A percentile compares a stretch with the other conserved stretches of the same genome.
These are phyloP conservation scores for Microstegium vimineum DNA, from an alignment of 176 grass and related monocot species.

Conservation along the genomic window DNA sequence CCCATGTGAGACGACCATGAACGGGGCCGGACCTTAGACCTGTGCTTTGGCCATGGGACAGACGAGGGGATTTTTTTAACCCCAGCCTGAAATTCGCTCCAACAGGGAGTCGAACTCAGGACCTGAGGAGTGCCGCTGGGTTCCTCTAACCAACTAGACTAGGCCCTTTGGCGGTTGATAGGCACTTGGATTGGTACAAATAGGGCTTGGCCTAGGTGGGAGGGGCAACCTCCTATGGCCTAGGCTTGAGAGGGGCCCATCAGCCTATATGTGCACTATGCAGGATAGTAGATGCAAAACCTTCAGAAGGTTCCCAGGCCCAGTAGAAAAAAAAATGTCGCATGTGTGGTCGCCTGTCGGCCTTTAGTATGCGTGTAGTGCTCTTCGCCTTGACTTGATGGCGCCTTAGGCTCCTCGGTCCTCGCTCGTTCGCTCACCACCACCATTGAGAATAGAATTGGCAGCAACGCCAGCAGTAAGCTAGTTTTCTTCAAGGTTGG, in stretches of 20 bases:
- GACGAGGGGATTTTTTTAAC: too few relatives aligned
- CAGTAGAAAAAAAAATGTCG: background rate
- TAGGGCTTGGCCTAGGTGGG: background rate
- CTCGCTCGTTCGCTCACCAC: background rate
- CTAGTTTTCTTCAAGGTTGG: background rate
- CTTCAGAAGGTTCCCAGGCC: background rate
- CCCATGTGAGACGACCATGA: too few relatives aligned
- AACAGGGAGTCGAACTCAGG: too few relatives aligned
- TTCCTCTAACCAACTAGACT: too few relatives aligned
- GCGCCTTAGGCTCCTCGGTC: background rate
- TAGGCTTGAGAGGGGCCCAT: background rate
- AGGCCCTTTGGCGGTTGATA: too few relatives aligned
- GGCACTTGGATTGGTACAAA: background rate
- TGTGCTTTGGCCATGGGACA: too few relatives aligned
- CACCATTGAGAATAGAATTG: background rate
- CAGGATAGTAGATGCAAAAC: background rate
- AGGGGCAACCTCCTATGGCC: background rate
- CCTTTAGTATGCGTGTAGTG: background rate
- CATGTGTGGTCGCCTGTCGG: background rate
- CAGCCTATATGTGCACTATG: background rate
- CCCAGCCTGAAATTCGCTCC: too few relatives aligned
- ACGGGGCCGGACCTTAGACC: too few relatives aligned
- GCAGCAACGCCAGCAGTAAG: background rate
- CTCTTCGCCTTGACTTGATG: background rate
- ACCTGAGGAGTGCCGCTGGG: too few relatives aligned